These are phyloP conservation scores for Byssothecium circinans DNA, from an alignment of 2,329 filamentous ascomycete genomes.

Conservation along the genomic window DNA sequence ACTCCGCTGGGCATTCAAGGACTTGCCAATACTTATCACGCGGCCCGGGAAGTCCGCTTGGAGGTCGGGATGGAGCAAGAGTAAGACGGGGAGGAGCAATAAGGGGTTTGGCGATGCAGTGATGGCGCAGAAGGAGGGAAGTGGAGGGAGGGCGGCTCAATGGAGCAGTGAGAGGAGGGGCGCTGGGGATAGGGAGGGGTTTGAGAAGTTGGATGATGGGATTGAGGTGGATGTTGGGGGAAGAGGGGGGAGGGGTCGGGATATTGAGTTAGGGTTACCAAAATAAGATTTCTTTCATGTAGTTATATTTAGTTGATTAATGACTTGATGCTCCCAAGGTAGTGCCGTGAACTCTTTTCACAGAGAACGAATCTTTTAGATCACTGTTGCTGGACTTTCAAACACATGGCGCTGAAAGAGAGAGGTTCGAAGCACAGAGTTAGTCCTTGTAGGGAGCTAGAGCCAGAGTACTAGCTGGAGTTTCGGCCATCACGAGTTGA, in stretches of 20 bases:
- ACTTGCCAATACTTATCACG: not conserved
- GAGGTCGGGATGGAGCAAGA: not conserved
- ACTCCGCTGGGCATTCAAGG: not conserved
- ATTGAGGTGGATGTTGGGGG: not conserved
- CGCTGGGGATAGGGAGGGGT: not conserved
- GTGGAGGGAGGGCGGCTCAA: not conserved
- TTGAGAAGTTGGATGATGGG: not conserved
- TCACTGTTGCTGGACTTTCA: too few species aligned
- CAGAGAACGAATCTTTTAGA: too few species aligned
- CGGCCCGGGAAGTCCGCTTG: not conserved
- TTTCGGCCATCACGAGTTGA: too few species aligned
- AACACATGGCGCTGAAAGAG: too few species aligned
- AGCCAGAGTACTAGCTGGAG: too few species aligned
- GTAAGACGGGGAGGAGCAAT: not conserved
- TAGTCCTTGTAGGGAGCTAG: too few species aligned
- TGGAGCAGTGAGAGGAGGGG: not conserved
- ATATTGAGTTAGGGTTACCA: not conserved
- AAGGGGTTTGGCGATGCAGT: not conserved
- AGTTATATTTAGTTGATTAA: not conserved
- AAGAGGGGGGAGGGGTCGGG: not conserved
- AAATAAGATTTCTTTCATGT: not conserved
- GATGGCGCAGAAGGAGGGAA: not conserved
- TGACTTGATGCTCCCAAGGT: too few species aligned
- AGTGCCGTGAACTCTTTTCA: too few species aligned
- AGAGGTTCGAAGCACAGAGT: too few species aligned